Percentiles rank a stretch among this genome's conserved stretches.
phyloP scores from a whole-genome alignment of 768 basidiomycete genomes.

The Xerocomus potaroensis region DNA sequence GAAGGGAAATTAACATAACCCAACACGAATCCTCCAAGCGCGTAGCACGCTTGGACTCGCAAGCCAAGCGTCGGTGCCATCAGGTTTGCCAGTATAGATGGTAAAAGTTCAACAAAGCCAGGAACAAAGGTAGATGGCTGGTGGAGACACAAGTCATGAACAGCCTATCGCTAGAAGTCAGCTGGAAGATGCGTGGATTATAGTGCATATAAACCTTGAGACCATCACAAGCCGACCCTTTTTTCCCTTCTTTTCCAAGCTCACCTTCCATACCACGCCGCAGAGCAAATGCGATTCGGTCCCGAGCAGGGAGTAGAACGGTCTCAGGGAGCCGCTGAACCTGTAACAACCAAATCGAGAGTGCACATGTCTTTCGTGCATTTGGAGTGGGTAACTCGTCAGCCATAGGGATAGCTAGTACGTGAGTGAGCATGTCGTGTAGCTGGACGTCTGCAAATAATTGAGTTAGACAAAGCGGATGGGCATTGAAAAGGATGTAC shows the following conservation, averaged over 20 bases:
- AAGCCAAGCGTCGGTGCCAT: conserved; percentile 62
- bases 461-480: conserved; percentile 5
- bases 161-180: conserved; percentile 46
- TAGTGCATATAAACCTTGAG: conserved; percentile 51
- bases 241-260: conserved; percentile 86
- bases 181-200: conserved; percentile 6
- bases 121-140: conserved; percentile 68
- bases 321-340: conserved; percentile 60
- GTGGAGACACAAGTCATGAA: conserved; percentile 62
- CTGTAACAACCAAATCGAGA: conserved; percentile 73
- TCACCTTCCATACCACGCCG: conserved; percentile 78
- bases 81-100: conserved; percentile 58
- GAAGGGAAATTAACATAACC: conserved; percentile 47
- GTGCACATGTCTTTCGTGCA: conserved; percentile 78
- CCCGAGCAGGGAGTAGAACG: conserved; percentile 57
- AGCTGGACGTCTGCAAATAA: conserved; percentile 51
- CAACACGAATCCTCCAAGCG: conserved; percentile 63
- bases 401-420: conserved; percentile 71
- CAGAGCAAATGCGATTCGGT: conserved; percentile 67
- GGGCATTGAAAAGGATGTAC: conserved; percentile 35
- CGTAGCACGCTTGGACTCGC: conserved; percentile 70
- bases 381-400: conserved; percentile 72
- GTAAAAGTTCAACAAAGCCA: conserved; percentile 55
- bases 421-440: conserved; percentile 51
- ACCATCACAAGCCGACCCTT: conserved; percentile 74